These are phyloP conservation scores for Miscanthus lutarioriparius DNA, from an alignment of 176 grass and related monocot species.

Conservation along the genomic window DNA sequence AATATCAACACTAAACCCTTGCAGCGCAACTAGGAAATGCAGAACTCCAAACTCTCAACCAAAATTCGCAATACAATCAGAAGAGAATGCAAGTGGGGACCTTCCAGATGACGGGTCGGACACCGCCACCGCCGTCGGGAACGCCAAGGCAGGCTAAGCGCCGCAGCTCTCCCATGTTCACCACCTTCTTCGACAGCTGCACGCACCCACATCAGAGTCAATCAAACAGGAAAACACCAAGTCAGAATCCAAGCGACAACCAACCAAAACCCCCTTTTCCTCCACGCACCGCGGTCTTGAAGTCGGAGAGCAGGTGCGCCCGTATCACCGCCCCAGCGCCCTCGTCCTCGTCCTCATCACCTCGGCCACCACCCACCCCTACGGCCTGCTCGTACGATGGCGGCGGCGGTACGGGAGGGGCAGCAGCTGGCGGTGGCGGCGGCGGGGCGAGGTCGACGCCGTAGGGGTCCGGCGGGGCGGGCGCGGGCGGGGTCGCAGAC, in stretches of 20 bases:
- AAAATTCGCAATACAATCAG: background rate
- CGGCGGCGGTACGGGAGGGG: slow-evolving; percentile 22
- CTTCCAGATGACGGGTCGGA: slow-evolving; percentile 82
- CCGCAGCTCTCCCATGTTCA: slow-evolving; percentile 86
- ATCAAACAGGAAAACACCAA: background rate
- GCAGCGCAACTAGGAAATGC: background rate
- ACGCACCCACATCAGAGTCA: background rate
- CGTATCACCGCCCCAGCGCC: slow-evolving; percentile 35
- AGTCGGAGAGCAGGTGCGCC: slow-evolving; percentile 49
- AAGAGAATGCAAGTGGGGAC: slow-evolving; percentile 59
- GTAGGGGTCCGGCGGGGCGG: slow-evolving; percentile 42
- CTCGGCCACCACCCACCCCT: background rate
- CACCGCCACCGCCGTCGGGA: slow-evolving; percentile 40
- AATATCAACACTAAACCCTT: background rate
- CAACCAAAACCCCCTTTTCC: background rate
- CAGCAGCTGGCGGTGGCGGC: slow-evolving; percentile 7
- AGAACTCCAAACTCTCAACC: background rate
- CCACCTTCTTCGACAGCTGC: slow-evolving; percentile 78
- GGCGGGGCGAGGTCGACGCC: slow-evolving; percentile 39
- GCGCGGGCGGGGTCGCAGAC: slow-evolving; percentile 43
- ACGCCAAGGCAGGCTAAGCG: slow-evolving; percentile 76
- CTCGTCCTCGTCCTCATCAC: background rate
- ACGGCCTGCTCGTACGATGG: slow-evolving; percentile 51
- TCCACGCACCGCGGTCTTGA: slow-evolving; percentile 39
- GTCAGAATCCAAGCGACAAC: background rate